Percentiles rank a stretch among this genome's conserved stretches.
phyloP scores from a whole-genome alignment of 2,329 filamentous ascomycete species.

The Dactylellina cionopaga region DNA sequence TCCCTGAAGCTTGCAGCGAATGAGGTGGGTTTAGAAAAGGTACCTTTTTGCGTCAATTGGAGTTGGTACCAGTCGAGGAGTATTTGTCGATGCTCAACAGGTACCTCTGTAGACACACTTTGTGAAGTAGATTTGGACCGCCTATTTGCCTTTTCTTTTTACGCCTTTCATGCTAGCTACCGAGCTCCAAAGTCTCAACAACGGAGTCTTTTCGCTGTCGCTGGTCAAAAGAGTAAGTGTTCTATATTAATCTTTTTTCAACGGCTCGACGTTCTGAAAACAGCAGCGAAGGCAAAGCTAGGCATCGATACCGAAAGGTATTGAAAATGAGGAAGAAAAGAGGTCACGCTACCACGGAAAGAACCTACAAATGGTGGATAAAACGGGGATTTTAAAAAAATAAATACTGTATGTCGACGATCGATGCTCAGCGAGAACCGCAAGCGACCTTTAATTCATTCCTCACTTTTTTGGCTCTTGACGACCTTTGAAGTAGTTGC shows the following conservation, averaged over 20 bases:
- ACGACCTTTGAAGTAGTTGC: slow-evolving; percentile 12
- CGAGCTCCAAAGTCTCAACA: slow-evolving; percentile 1
- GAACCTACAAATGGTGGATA: slow-evolving; percentile 28
- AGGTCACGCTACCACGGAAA: slow-evolving; percentile 26
- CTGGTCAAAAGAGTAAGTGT: slow-evolving; percentile 15
- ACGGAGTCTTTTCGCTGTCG: slow-evolving; percentile 15
- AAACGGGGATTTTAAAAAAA: slow-evolving; percentile 42
- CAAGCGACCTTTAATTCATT: slow-evolving; percentile 38
- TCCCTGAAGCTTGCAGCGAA: slow-evolving; percentile 36
- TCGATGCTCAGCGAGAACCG: slow-evolving; percentile 22
- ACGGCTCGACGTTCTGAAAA: slow-evolving; percentile 51
- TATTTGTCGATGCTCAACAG: slow-evolving; percentile 45
- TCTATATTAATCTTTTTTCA: too few species aligned
- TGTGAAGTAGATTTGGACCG: too few species aligned
- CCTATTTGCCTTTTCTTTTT: background rate
- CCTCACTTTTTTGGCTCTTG: slow-evolving; percentile 25
- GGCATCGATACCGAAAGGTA: slow-evolving; percentile 23
- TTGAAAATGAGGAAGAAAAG: too few species aligned
- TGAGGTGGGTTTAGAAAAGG: slow-evolving; percentile 29
- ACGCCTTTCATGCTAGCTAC: background rate
- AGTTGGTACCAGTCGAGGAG: slow-evolving; percentile 49
- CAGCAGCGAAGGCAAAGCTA: slow-evolving; percentile 17
- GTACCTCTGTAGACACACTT: too few species aligned
- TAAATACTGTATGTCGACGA: slow-evolving; percentile 14
- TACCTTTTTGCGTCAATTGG: slow-evolving; percentile 44